Evolutionary conservation across 2,329 filamentous ascomycete species (phyloP).

Genomic region (Anthostomella pinea): DNA sequence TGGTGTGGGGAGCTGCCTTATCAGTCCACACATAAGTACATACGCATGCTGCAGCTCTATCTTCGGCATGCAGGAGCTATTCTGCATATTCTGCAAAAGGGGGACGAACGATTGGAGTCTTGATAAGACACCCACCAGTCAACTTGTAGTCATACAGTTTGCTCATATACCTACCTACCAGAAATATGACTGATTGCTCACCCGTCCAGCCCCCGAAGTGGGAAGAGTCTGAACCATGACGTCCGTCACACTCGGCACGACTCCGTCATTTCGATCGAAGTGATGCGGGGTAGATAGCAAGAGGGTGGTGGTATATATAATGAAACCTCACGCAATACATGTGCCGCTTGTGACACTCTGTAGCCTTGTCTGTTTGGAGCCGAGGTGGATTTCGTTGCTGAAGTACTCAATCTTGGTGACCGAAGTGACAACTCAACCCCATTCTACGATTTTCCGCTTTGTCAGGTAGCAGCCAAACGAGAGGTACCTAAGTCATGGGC

Average conservation of each 20-base stretch:
- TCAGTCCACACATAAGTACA: conserved; percentile 10
- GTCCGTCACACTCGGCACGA: conserved; percentile 2
- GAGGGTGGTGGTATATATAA: conserved; percentile 1
- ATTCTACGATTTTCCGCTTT: background rate
- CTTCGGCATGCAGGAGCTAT: background rate
- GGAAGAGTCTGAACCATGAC: background rate
- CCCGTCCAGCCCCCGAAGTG: too few species aligned
- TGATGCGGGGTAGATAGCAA: background rate
- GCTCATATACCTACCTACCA: too few species aligned
- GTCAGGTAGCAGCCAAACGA: background rate
- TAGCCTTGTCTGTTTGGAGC: too few species aligned
- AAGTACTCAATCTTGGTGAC: too few species aligned
- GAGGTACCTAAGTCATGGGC: conserved; percentile 29
- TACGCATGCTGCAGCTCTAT: conserved; percentile 6
- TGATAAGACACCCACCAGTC: conserved; percentile 6
- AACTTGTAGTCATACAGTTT: too few species aligned
- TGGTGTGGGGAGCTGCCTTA: too few species aligned
- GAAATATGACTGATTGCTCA: too few species aligned
- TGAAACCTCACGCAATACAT: too few species aligned
- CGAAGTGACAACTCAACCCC: too few species aligned
- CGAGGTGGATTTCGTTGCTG: too few species aligned
- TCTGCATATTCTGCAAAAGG: background rate
- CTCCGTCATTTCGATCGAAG: background rate
- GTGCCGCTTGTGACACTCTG: too few species aligned
- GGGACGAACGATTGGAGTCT: background rate